Percentiles rank a stretch among this genome's conserved stretches.
phyloP scores from a whole-genome alignment of 495 filamentous ascomycete genomes.

The Astrocystis sublimbata region DNA sequence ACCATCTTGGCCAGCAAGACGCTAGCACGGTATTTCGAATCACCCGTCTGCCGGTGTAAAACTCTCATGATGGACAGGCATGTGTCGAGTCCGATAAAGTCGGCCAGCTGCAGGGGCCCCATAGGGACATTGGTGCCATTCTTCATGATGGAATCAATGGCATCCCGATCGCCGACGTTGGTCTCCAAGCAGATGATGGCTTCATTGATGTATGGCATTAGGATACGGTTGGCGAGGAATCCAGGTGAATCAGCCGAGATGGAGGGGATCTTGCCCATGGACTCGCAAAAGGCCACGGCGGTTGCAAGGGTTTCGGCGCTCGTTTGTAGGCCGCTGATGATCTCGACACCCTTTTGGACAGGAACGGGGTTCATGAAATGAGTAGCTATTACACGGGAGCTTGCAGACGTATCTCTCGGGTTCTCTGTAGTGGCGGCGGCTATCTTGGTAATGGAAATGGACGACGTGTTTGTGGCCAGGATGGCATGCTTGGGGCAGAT shows the following conservation, averaged over 20 bases:
- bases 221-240: constrained; percentile 92
- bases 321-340: constrained; percentile 92
- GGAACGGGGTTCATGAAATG: constrained; percentile 99
- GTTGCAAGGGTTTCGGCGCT: constrained; percentile 76
- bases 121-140: constrained; percentile 98
- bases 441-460: constrained; percentile 95
- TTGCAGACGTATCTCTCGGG: constrained; percentile 74
- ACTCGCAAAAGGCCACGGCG: constrained; percentile 81
- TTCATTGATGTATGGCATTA: constrained; percentile 99
- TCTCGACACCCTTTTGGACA: constrained; percentile 95
- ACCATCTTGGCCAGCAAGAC: constrained; percentile 92
- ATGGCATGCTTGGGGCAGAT: constrained; percentile 86
- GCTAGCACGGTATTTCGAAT: constrained; percentile 90
- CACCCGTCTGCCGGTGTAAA: constrained; percentile 84
- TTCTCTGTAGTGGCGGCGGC: constrained; percentile 77
- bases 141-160: constrained; percentile 98
- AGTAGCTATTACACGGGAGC: constrained; percentile 88
- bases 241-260: constrained; percentile 86
- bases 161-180: constrained; percentile 78
- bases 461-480: constrained; percentile 95
- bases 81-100: constrained; percentile 97
- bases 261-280: constrained; percentile 91
- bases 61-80: constrained; percentile 98
- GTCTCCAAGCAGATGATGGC: constrained; percentile 96
- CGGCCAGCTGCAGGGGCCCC: constrained; percentile 90